phyloP scores from a whole-genome alignment of 176 grass and related monocot genomes.

The Carex cristatella region DNA sequence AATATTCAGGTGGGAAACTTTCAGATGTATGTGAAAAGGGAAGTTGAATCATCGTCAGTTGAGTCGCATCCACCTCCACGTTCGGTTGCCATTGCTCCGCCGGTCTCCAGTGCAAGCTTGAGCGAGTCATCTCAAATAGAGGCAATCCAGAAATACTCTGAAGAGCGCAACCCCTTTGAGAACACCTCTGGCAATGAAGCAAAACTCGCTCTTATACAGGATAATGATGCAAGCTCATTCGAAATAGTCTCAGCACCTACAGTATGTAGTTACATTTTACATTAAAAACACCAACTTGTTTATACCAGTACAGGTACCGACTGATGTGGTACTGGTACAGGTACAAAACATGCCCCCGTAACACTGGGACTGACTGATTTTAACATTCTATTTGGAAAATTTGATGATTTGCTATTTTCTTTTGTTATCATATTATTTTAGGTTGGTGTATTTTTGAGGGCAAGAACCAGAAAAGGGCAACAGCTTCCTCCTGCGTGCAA shows the following conservation, averaged over 20 bases:
- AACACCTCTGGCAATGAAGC: constrained; percentile 18
- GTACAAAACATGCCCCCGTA: not conserved
- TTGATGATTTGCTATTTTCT: not conserved
- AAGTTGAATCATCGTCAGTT: not conserved
- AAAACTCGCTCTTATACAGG: constrained; percentile 31
- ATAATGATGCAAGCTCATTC: constrained; percentile 22
- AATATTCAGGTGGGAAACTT: constrained; percentile 34
- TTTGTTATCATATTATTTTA: not conserved
- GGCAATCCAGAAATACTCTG: not conserved
- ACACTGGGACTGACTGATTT: not conserved
- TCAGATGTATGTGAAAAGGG: constrained; percentile 45
- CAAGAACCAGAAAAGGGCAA: constrained; percentile 29
- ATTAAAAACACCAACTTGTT: not conserved
- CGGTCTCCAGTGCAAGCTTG: constrained; percentile 15
- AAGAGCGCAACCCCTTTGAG: constrained; percentile 25
- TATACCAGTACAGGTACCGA: not conserved
- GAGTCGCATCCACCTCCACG: constrained; percentile 2
- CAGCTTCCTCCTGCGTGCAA: constrained; percentile 36
- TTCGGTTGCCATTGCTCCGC: constrained; percentile 21
- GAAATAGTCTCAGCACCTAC: constrained; percentile 33
- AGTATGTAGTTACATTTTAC: constrained; percentile 21
- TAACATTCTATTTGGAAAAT: not conserved
- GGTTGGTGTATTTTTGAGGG: constrained; percentile 38
- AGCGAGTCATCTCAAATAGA: not conserved
- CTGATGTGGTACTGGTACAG: not conserved